phyloP scores from a whole-genome alignment of 345 rosid species.

The Lepidium sativum region DNA sequence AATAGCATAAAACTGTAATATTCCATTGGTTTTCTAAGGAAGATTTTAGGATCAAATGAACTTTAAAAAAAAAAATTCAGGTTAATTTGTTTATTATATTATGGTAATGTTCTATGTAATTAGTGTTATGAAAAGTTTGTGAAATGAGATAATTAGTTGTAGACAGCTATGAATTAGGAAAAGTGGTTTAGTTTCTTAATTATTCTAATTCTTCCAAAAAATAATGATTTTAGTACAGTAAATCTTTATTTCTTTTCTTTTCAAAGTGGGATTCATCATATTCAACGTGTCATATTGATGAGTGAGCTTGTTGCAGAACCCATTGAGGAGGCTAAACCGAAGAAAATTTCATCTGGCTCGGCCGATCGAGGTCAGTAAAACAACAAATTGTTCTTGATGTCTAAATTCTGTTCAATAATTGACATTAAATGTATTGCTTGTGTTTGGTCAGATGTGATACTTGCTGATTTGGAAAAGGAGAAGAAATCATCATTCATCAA shows the following conservation, averaged over 20 bases:
- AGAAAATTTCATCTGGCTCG: conserved; percentile 58
- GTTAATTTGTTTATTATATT: background rate
- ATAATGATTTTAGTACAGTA: background rate
- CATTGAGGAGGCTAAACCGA: conserved; percentile 38
- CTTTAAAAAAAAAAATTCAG: too few relatives aligned
- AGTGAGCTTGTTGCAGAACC: conserved; percentile 40
- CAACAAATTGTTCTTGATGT: background rate
- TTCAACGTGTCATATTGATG: background rate
- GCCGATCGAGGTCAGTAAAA: conserved; percentile 54
- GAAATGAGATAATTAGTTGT: conserved; percentile 16
- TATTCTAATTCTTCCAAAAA: too few relatives aligned
- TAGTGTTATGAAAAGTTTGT: conserved; percentile 5
- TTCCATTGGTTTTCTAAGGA: background rate
- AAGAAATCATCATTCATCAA: conserved; percentile 52
- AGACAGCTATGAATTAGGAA: conserved; percentile 16
- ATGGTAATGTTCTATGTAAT: background rate
- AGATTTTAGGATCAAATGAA: too few relatives aligned
- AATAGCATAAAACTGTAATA: background rate
- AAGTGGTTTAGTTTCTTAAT: conserved; percentile 15
- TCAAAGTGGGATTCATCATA: too few relatives aligned
- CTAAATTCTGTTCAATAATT: background rate
- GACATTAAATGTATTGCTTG: background rate
- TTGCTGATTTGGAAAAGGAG: conserved; percentile 68
- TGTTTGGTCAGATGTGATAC: conserved; percentile 58
- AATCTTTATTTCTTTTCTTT: background rate